phyloP scores from a whole-genome alignment of 352 stramenopile species.

The Pythium dissotocum region DNA sequence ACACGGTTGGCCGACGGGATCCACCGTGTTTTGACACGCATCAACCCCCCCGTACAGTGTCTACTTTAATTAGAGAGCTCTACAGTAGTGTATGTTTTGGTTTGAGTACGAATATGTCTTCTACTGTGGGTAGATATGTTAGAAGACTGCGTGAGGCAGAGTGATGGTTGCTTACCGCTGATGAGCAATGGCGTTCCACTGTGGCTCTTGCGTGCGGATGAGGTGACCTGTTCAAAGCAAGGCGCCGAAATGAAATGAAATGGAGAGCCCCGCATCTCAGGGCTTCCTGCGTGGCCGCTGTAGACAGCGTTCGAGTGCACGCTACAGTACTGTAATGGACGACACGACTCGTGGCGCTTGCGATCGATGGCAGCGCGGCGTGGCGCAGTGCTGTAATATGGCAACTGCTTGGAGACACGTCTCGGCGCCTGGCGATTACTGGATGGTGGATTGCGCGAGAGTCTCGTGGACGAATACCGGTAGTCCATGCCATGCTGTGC shows the following conservation, averaged over 20 bases:
- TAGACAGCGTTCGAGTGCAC: too few relatives aligned
- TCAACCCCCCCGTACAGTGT: neutral
- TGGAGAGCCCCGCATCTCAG: neutral
- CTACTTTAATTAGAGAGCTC: conserved; percentile 1
- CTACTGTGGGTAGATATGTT: neutral
- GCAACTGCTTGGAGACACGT: too few relatives aligned
- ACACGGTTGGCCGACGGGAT: conserved; percentile 20
- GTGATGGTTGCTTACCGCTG: conserved; percentile 11
- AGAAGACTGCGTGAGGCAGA: neutral
- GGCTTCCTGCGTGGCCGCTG: neutral
- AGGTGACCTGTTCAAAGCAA: neutral
- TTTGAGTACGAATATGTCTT: neutral
- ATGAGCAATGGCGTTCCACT: conserved; percentile 15
- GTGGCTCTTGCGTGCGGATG: conserved; percentile 15
- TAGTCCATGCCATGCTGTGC: too few relatives aligned
- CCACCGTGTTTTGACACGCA: conserved; percentile 21
- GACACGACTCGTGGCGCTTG: too few relatives aligned
- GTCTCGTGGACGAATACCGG: too few relatives aligned
- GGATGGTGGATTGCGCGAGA: too few relatives aligned
- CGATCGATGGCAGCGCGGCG: too few relatives aligned
- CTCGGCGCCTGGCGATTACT: too few relatives aligned
- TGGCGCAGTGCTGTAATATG: too few relatives aligned
- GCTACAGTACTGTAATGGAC: too few relatives aligned
- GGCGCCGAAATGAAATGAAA: neutral
- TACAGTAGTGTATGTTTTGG: neutral